These are phyloP conservation scores for Cercospora sojina DNA, from an alignment of 2,329 filamentous ascomycete species.

Conservation along the genomic window DNA sequence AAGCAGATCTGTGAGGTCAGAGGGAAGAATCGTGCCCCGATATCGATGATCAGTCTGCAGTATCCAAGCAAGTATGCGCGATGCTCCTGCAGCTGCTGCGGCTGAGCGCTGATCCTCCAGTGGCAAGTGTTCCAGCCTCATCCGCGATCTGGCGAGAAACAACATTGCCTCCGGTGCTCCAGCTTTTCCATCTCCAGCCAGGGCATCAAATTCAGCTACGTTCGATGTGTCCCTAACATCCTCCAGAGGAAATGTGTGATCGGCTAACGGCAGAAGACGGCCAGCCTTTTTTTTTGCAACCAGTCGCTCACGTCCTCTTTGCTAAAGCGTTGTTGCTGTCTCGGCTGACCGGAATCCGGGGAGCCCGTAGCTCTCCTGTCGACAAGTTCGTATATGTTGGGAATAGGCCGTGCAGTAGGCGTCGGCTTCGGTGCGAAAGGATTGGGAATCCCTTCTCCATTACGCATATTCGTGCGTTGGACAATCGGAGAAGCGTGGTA, in stretches of 20 bases:
- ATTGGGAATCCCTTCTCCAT: not conserved
- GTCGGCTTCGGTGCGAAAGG: not conserved
- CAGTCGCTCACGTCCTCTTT: not conserved
- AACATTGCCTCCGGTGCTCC: not conserved
- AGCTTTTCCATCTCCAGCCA: not conserved
- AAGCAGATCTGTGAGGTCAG: not conserved
- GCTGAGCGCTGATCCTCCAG: not conserved
- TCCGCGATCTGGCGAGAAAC: not conserved
- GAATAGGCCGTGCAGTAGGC: not conserved
- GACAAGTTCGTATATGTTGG: not conserved
- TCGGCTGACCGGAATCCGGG: not conserved
- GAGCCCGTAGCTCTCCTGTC: not conserved
- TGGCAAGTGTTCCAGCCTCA: not conserved
- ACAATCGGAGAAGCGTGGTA: not conserved
- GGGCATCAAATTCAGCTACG: not conserved
- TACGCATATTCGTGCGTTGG: not conserved
- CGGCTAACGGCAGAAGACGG: not conserved
- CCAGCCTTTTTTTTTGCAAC: not conserved
- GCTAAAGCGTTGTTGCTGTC: not conserved
- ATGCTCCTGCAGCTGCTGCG: not conserved
- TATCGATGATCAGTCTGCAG: not conserved
- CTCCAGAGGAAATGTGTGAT: not conserved
- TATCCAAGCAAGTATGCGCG: not conserved
- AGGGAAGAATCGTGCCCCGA: not conserved
- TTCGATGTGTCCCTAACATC: not conserved